Evolutionary conservation across 495 filamentous ascomycete genomes (phyloP).

Genomic region (Daldinia decipiens): DNA sequence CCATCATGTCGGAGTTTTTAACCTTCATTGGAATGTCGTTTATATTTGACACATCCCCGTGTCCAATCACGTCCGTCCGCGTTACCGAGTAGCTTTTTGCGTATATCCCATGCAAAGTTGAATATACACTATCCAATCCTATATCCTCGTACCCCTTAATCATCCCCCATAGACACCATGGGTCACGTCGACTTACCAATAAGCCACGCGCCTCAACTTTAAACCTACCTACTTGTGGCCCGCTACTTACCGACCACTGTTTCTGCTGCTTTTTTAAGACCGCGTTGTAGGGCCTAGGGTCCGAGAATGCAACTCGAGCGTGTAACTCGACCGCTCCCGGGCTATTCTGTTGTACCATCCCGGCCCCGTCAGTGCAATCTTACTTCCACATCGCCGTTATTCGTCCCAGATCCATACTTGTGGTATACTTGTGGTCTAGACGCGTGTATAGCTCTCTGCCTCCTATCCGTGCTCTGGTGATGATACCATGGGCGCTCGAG

Average conservation of each 20-base stretch:
- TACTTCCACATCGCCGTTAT: slow-evolving; percentile 16
- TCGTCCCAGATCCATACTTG: slow-evolving; percentile 23
- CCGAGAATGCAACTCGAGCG: slow-evolving; percentile 36
- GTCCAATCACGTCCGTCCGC: slow-evolving; percentile 35
- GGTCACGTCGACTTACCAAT: slow-evolving; percentile 35
- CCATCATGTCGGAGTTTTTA: slow-evolving; percentile 37
- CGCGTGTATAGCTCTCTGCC: slow-evolving; percentile 30
- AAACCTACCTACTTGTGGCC: slow-evolving; percentile 13
- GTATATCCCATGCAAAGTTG: slow-evolving; percentile 12
- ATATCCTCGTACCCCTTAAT: slow-evolving; percentile 35
- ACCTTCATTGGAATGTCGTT: slow-evolving; percentile 40
- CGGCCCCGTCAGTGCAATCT: slow-evolving; percentile 24
- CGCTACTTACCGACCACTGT: not conserved
- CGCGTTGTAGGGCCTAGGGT: slow-evolving; percentile 34
- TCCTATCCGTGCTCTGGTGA: slow-evolving; percentile 35
- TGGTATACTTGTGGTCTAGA: slow-evolving; percentile 43
- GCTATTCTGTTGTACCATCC: slow-evolving; percentile 11
- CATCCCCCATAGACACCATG: slow-evolving; percentile 11
- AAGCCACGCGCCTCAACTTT: slow-evolving; percentile 37
- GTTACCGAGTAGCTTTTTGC: slow-evolving; percentile 25
- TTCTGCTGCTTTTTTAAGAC: slow-evolving; percentile 14
- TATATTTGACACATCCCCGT: slow-evolving; percentile 21
- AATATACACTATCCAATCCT: slow-evolving; percentile 19
- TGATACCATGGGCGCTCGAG: slow-evolving; percentile 34
- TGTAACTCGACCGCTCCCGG: slow-evolving; percentile 33